Evolutionary conservation across 2,329 filamentous ascomycete species (phyloP).

Genomic region (Ceratocystis ficicola): DNA sequence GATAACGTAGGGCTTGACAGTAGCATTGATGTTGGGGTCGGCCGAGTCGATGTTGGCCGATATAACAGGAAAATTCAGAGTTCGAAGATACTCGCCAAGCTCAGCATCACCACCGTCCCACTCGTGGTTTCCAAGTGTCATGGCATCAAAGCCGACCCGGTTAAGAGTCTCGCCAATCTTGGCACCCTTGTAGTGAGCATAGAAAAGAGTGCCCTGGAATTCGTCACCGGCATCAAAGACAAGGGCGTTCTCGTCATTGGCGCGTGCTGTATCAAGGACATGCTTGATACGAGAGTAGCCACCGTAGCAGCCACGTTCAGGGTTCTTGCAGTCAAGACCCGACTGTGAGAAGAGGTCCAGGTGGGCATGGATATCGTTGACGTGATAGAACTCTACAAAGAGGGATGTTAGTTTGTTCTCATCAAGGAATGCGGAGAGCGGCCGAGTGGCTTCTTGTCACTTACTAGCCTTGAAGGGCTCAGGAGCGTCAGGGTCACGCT

Average conservation of each 20-base stretch:
- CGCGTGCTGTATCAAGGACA: conserved; percentile 44
- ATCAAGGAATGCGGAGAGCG: neutral
- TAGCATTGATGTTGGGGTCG: conserved; percentile 46
- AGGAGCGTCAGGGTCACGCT: conserved; percentile 38
- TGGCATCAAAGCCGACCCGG: conserved; percentile 52
- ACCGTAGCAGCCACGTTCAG: conserved; percentile 47
- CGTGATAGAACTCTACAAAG: conserved; percentile 48
- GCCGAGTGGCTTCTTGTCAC: conserved; percentile 18
- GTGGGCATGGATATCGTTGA: conserved; percentile 58
- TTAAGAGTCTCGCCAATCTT: conserved; percentile 58
- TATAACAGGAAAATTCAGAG: conserved; percentile 53
- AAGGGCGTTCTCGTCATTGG: conserved; percentile 47
- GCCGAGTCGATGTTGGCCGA: conserved; percentile 51
- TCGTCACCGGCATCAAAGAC: conserved; percentile 57
- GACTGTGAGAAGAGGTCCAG: conserved; percentile 50
- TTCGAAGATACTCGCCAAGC: conserved; percentile 49
- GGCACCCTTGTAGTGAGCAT: conserved; percentile 52
- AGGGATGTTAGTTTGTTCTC: neutral
- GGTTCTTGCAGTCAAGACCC: conserved; percentile 48
- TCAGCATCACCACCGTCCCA: conserved; percentile 53
- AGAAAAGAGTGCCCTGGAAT: conserved; percentile 57
- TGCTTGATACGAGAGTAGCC: conserved; percentile 54
- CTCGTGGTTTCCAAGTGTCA: conserved; percentile 57
- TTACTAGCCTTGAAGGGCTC: conserved; percentile 44
- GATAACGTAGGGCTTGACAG: conserved; percentile 53